Evolutionary conservation across 495 filamentous ascomycete genomes (phyloP).

Genomic region (Penicillium desertorum): DNA sequence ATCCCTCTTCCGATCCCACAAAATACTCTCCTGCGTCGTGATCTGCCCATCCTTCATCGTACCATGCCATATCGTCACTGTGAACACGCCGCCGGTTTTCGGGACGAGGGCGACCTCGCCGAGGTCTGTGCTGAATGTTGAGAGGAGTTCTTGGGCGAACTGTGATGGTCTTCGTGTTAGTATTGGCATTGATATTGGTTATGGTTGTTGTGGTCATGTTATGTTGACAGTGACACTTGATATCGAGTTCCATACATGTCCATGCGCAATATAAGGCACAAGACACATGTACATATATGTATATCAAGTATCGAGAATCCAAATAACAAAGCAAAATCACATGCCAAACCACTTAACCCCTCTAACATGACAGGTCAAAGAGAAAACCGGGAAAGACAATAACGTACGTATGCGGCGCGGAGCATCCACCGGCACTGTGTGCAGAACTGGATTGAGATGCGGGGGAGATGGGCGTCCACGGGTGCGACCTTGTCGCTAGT

Average conservation of each 20-base stretch:
- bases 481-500: conserved; percentile 12
- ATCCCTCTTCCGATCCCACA: conserved; percentile 89
- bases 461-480: conserved; percentile 49
- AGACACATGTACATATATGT: neutral
- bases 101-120: conserved; percentile 92
- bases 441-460: conserved; percentile 76
- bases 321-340: neutral
- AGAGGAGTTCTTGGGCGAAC: conserved; percentile 96
- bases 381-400: neutral
- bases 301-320: neutral
- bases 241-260: neutral
- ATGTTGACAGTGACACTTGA: conserved; percentile 5
- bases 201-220: neutral
- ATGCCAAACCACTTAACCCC: neutral
- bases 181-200: neutral
- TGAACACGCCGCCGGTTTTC: conserved; percentile 79
- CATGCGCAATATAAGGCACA: neutral
- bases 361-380: conserved; percentile 14
- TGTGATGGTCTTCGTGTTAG: conserved; percentile 29
- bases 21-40: conserved; percentile 42
- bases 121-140: conserved; percentile 83
- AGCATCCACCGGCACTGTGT: conserved; percentile 93
- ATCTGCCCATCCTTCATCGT: conserved; percentile 6
- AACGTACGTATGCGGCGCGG: conserved; percentile 73
- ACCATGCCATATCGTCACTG: conserved; percentile 60